A percentile compares a stretch with the other conserved stretches of the same genome.
phyloP scores from a whole-genome alignment of 2,329 filamentous ascomycete species.

The Alternaria conjuncta region DNA sequence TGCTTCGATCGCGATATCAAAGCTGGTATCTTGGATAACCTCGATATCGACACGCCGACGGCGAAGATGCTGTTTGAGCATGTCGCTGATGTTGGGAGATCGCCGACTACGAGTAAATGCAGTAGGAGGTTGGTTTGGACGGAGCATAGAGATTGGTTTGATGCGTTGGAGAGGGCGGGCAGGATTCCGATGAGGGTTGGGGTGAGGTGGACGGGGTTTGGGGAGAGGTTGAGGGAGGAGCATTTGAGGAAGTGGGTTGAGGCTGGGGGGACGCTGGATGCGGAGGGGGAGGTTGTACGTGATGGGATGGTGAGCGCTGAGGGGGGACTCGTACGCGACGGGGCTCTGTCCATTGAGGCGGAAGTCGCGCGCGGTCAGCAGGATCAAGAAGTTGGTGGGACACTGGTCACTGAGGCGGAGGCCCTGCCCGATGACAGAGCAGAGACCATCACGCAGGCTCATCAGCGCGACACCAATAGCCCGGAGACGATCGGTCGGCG shows the following conservation, averaged over 20 bases:
- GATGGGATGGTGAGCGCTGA: neutral
- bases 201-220: slow-evolving; percentile 17
- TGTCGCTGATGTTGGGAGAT: slow-evolving; percentile 22
- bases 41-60: neutral
- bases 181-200: slow-evolving; percentile 39
- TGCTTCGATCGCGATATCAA: slow-evolving; percentile 22
- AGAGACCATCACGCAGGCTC: neutral
- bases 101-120: neutral
- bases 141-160: slow-evolving; percentile 30
- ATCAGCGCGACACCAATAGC: neutral
- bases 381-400: neutral
- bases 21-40: neutral
- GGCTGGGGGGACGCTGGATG: neutral
- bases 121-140: slow-evolving; percentile 6
- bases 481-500: neutral
- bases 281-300: neutral
- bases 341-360: neutral
- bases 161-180: slow-evolving; percentile 24
- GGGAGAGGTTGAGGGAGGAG: slow-evolving; percentile 3
- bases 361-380: neutral
- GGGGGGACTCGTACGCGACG: neutral
- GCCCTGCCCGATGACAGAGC: neutral
- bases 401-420: neutral
- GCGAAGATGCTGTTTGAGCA: slow-evolving; percentile 23
- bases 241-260: neutral